Base-by-base conservation (phyloP, 352 stramenopile genomes). In the Globisporangium acanthophoron region DNA sequence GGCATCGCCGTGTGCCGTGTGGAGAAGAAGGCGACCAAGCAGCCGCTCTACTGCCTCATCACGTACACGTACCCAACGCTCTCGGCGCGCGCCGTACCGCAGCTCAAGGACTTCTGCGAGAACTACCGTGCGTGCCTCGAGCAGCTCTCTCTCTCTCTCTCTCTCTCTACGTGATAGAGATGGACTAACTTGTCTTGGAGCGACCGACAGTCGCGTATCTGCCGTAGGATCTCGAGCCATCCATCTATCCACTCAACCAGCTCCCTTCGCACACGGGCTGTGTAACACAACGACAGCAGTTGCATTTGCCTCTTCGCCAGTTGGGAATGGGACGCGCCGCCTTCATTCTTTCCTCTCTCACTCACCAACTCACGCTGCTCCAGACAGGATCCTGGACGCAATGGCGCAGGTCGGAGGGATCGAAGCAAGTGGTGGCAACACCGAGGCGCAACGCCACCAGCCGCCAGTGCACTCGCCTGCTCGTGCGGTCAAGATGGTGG, bases 11-110 rank as follows among this genome's bases (percentile, higher is more conserved):
- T 89, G 41, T 91, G 80, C 47, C 78, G 76, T 35, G 75, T 88
- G 13, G 64, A 71, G 16, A 76, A 83, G 60, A 75, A 80, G 52
- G 57, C 53, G 21, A 50, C 33, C 50, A 74, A 67, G 43, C 64
- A 64, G 53, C 66, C 65, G 9, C 66, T 93, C 46, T 90, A 71
- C 62, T 85, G 70, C 56, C 76, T 93, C 59, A 89, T 91, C 61
- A 93, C 83, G 35, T 93, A 93, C 69, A 69, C 77, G 44, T 89
- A 90, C 58, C 83, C 83, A 60, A 93, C 80, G 52, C 65, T 91
- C 41, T 93, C 83, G 40, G 79, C 83, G 37, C 79, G 80, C 56
- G 80, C 78, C 12, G 80, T 88, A 44, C 80, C 83, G 35, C 80
- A 90, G 58, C 74, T 91, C 50, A 85, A 89, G 60, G 78, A 87